Conservation (phyloP, 345 rosid genomes). For the Excoecaria cochinchinensis region DNA sequence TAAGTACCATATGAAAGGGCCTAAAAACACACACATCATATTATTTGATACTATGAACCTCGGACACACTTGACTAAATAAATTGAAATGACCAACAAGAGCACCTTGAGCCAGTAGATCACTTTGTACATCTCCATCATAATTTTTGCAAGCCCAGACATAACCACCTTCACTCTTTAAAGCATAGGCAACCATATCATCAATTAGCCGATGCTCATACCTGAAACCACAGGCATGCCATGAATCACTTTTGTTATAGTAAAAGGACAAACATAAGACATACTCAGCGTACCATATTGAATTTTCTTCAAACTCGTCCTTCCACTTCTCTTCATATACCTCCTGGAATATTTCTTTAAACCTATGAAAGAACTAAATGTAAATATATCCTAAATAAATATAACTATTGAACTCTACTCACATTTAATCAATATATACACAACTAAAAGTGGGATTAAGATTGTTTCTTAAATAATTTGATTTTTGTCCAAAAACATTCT, state of each 20-base stretch:
- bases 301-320: constrained; percentile 80
- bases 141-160: constrained; percentile 99
- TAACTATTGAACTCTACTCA: constrained; percentile 4
- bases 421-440: neutral
- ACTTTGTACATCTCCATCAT: constrained; percentile 98
- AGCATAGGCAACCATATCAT: constrained; percentile 98
- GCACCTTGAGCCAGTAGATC: constrained; percentile 98
- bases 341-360: constrained; percentile 97
- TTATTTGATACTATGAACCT: neutral
- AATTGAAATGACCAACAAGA: neutral
- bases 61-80: neutral
- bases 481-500: no score
- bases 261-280: neutral
- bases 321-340: constrained; percentile 91
- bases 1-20: neutral
- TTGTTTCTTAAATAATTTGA: no score
- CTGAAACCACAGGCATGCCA: constrained; percentile 31
- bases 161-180: constrained; percentile 96
- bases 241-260: constrained; percentile 9
- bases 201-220: constrained; percentile 98
- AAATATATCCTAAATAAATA: constrained; percentile 11
- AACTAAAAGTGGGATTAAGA: no score
- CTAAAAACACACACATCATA: neutral
- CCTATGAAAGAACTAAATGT: constrained; percentile 41
- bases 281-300: constrained; percentile 68